phyloP scores from a whole-genome alignment of 2,329 filamentous ascomycete species.

The Ceratocystis albifundus region DNA sequence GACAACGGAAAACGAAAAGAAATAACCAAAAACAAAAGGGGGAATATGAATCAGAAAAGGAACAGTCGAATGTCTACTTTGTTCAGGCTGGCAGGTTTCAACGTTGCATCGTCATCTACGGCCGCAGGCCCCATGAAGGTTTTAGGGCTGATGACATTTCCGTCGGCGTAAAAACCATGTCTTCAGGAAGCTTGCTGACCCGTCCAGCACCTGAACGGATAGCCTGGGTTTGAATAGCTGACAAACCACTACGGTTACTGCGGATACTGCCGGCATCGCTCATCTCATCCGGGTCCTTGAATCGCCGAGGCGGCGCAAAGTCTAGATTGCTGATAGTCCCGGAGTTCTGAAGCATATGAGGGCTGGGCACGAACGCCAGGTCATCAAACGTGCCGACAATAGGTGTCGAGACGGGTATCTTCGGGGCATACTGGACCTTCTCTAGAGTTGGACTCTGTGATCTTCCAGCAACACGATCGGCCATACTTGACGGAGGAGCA shows the following conservation, averaged over 20 bases:
- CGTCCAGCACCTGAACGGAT: slow-evolving; percentile 76
- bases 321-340: slow-evolving; percentile 67
- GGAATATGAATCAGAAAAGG: slow-evolving; percentile 18
- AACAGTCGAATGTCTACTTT: slow-evolving; percentile 18
- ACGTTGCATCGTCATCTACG: slow-evolving; percentile 27
- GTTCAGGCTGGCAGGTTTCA: slow-evolving; percentile 12
- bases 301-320: slow-evolving; percentile 67
- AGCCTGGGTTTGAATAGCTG: slow-evolving; percentile 54
- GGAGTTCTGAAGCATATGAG: slow-evolving; percentile 68
- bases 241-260: slow-evolving; percentile 62
- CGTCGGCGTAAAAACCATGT: slow-evolving; percentile 65
- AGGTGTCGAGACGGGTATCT: slow-evolving; percentile 62
- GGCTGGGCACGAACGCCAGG: slow-evolving; percentile 72
- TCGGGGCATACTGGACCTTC: slow-evolving; percentile 61
- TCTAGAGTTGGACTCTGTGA: slow-evolving; percentile 54
- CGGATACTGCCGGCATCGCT: slow-evolving; percentile 56
- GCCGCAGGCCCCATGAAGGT: slow-evolving; percentile 47
- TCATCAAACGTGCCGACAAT: slow-evolving; percentile 79
- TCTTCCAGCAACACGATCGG: slow-evolving; percentile 58
- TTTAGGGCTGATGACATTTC: slow-evolving; percentile 52
- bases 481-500: slow-evolving; percentile 60
- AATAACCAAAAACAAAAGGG: slow-evolving; percentile 17
- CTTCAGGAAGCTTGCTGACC: slow-evolving; percentile 70
- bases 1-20: neutral
- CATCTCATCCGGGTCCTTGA: slow-evolving; percentile 49